A percentile compares a stretch with the other conserved stretches of the same genome.
These are phyloP conservation scores for Austroboletus niveus DNA, from an alignment of 1,284 basidiomycete species.

Conservation along the genomic window DNA sequence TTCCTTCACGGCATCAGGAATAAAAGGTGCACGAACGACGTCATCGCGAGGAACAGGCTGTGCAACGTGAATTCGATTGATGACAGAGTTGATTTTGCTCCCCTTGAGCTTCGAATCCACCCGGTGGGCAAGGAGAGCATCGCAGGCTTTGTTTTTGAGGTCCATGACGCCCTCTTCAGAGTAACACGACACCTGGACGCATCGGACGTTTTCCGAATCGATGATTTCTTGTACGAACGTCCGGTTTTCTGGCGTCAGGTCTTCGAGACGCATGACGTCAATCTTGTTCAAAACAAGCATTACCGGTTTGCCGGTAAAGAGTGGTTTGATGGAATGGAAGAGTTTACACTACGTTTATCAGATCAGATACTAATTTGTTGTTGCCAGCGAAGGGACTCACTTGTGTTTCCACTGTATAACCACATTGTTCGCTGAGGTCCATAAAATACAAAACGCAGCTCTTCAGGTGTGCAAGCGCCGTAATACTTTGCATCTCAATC, in stretches of 20 bases:
- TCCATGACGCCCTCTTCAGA: slow-evolving; percentile 96
- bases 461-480: slow-evolving; percentile 91
- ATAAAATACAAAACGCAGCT: slow-evolving; percentile 94
- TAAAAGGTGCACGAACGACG: slow-evolving; percentile 79
- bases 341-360: slow-evolving; percentile 74
- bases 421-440: slow-evolving; percentile 96
- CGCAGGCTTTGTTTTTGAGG: slow-evolving; percentile 90
- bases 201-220: slow-evolving; percentile 65
- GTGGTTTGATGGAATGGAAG: slow-evolving; percentile 96
- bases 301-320: slow-evolving; percentile 90
- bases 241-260: slow-evolving; percentile 73
- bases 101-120: slow-evolving; percentile 93
- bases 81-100: slow-evolving; percentile 86
- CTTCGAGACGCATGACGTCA: slow-evolving; percentile 83
- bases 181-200: slow-evolving; percentile 86
- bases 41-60: slow-evolving; percentile 87
- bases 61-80: slow-evolving; percentile 93
- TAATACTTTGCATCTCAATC: slow-evolving; percentile 99
- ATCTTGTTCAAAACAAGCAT: slow-evolving; percentile 96
- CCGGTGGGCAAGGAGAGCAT: slow-evolving; percentile 87
- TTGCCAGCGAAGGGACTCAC: slow-evolving; percentile 39
- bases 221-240: slow-evolving; percentile 86
- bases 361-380: neutral
- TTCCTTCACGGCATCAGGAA: slow-evolving; percentile 77
- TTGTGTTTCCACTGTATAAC: slow-evolving; percentile 92